Evolutionary conservation across 2,329 filamentous ascomycete species (phyloP), one percentile per base, ranked within the genome.

Genomic region (Cladophialophora psammophila): DNA sequence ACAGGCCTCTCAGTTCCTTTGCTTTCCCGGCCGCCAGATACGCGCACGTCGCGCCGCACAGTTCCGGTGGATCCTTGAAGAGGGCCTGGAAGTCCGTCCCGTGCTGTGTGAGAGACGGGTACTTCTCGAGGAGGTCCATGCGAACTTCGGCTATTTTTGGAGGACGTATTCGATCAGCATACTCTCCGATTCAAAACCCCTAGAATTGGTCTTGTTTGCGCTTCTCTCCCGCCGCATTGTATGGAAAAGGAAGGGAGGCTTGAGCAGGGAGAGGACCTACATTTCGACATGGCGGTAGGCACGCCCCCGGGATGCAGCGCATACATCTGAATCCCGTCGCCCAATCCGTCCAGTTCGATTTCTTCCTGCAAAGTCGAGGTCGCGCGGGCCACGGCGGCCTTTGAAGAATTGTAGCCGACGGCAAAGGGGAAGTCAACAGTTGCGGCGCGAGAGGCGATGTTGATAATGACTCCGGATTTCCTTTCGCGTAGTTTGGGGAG

Each of bases 371-470:
- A 18, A 12, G 67, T 69, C 34, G 53, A 61, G 2, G 59, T 66
- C 15, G 67, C 67, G 32, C 67, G 64, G 15, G 61, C 55, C 7
- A 67, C 61, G 2, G 67, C 67, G 13, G 64, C 65, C 52, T 69
- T 69, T 15, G 54, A 61, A 5, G 64, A 64, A 10, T 67, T 69
- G 36, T 69, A 69, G 8, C 67, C 64, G 12, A 63, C 45, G 5
- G 64, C 61, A 35, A 67, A 67, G 12, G 67, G 67, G 32, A 69
- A 61, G 20, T 69, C 67, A 20, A 69, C 64, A 8, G 67, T 69
- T 34, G 64, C 67, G 13, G 64, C 64, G 18, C 67, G 67, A 2
- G 67, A 69, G 2, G 67, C 64, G 20, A 69, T 66, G 67, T 69
- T 67, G 58, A 69, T 60, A 20, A 69, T 67, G 1, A 60, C 56